These are phyloP conservation scores for Alloascoidea africana DNA, from an alignment of 805 yeast genomes.

Conservation along the genomic window DNA sequence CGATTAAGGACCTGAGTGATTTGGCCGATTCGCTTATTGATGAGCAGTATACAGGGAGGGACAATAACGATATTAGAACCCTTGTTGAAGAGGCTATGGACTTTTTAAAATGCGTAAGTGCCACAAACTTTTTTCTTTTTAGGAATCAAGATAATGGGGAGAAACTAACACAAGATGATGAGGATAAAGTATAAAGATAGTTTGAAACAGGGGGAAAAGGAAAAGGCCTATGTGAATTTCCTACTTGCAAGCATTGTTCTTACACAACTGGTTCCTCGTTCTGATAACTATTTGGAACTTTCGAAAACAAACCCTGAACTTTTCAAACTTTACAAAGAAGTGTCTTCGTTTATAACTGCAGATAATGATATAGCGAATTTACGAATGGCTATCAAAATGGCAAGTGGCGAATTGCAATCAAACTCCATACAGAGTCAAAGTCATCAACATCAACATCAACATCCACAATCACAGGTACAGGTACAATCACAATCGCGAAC, in stretches of 20 bases:
- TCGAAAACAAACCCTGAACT: conserved; percentile 7
- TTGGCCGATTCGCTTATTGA: neutral
- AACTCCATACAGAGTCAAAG: conserved; percentile 5
- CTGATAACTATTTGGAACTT: conserved; percentile 8
- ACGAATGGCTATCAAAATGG: neutral
- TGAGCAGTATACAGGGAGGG: neutral
- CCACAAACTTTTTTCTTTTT: too few species aligned
- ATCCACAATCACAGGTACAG: conserved; percentile 2
- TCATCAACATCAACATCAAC: conserved; percentile 5
- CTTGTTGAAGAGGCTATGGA: neutral
- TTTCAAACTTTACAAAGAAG: conserved; percentile 8
- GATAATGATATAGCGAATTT: neutral
- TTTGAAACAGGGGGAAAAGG: conserved; percentile 8
- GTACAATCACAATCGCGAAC: conserved; percentile 12
- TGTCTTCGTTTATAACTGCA: conserved; percentile 6
- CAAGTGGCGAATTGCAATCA: conserved; percentile 4
- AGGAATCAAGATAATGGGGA: too few species aligned
- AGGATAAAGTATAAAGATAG: conserved; percentile 8
- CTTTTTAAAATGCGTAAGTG: too few species aligned
- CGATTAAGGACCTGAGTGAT: neutral
- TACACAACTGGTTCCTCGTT: conserved; percentile 11
- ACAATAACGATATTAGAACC: neutral
- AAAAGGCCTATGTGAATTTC: conserved; percentile 11
- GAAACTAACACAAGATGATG: too few species aligned
- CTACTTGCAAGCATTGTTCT: conserved; percentile 10